Evolutionary conservation across 1,284 basidiomycete species (phyloP).

Genomic region (Macrocystidia cucumis): DNA sequence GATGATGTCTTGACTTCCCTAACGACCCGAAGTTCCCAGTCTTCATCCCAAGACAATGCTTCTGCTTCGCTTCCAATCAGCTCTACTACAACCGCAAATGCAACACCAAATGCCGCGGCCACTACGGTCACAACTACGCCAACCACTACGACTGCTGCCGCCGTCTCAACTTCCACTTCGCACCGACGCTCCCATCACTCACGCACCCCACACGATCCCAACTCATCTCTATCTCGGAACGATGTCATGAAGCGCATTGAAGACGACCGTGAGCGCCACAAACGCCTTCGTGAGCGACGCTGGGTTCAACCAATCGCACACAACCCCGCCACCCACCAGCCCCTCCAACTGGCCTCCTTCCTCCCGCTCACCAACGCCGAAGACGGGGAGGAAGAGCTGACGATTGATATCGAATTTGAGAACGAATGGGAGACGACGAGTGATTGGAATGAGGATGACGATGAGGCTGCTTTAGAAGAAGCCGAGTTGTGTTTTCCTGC

Average conservation of each 20-base stretch:
- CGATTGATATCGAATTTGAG: slow-evolving; percentile 85
- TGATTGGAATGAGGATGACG: slow-evolving; percentile 86
- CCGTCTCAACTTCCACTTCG: slow-evolving; percentile 4
- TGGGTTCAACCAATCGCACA: slow-evolving; percentile 82
- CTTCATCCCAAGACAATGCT: too few relatives aligned
- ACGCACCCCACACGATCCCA: slow-evolving; percentile 18
- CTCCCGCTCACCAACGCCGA: slow-evolving; percentile 43
- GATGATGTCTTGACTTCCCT: slow-evolving; percentile 55
- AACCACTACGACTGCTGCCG: slow-evolving; percentile 12
- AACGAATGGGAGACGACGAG: slow-evolving; percentile 88
- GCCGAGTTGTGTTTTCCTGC: slow-evolving; percentile 56
- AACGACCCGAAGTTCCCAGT: slow-evolving; percentile 38
- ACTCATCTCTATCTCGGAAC: slow-evolving; percentile 47
- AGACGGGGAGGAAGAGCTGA: slow-evolving; percentile 38
- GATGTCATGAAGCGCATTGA: slow-evolving; percentile 89
- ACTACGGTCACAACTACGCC: slow-evolving; percentile 14
- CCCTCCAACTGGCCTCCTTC: slow-evolving; percentile 49
- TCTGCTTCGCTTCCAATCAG: too few relatives aligned
- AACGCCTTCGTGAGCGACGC: slow-evolving; percentile 83
- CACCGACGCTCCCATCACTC: slow-evolving; percentile 1
- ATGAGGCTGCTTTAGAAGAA: slow-evolving; percentile 66
- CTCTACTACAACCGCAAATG: too few relatives aligned
- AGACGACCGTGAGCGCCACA: slow-evolving; percentile 92
- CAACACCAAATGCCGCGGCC: too few relatives aligned
- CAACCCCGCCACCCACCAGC: slow-evolving; percentile 31